These are phyloP conservation scores for Aspergillus taichungensis DNA, from an alignment of 495 filamentous ascomycete species.

Conservation along the genomic window DNA sequence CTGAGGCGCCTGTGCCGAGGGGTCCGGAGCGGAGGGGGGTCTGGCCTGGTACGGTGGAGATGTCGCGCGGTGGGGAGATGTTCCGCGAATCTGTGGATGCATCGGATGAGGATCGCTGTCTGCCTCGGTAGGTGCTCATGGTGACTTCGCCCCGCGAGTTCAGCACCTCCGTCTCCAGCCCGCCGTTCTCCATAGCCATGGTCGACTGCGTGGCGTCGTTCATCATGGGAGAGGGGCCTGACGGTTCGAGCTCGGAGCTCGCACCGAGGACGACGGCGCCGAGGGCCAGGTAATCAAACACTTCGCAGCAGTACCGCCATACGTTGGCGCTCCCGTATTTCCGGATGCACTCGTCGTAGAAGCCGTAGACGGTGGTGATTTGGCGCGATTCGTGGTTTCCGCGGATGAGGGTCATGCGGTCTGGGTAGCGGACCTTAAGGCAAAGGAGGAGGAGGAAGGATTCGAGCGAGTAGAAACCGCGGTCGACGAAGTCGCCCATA, in stretches of 20 bases:
- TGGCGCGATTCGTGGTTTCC: conserved; percentile 97
- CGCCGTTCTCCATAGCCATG: conserved; percentile 48
- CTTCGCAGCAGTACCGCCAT: conserved; percentile 97
- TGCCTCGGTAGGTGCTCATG: conserved; percentile 53
- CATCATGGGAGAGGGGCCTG: conserved; percentile 17
- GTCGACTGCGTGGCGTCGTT: conserved; percentile 39
- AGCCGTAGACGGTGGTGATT: conserved; percentile 96
- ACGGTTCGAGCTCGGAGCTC: conserved; percentile 57
- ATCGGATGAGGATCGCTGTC: conserved; percentile 26
- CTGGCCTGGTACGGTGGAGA: conserved; percentile 34
- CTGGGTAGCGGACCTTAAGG: conserved; percentile 94
- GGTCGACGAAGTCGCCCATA: conserved; percentile 98
- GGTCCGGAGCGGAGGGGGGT: conserved; percentile 50
- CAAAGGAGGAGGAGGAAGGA: conserved; percentile 90
- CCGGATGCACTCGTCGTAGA: conserved; percentile 96
- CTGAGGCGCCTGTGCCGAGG: conserved; percentile 69
- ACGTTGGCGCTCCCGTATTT: conserved; percentile 98
- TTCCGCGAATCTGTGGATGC: conserved; percentile 27
- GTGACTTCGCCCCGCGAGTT: conserved; percentile 73
- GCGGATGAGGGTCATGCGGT: conserved; percentile 93
- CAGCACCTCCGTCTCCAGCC: conserved; percentile 86
- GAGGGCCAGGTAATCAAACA: conserved; percentile 95
- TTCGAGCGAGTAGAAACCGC: conserved; percentile 96
- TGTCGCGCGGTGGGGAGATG: conserved; percentile 37
- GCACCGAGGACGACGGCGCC: conserved; percentile 91